Conservation (phyloP, 2,329 filamentous ascomycete genomes). For the Dothiorella sarmentorum region DNA sequence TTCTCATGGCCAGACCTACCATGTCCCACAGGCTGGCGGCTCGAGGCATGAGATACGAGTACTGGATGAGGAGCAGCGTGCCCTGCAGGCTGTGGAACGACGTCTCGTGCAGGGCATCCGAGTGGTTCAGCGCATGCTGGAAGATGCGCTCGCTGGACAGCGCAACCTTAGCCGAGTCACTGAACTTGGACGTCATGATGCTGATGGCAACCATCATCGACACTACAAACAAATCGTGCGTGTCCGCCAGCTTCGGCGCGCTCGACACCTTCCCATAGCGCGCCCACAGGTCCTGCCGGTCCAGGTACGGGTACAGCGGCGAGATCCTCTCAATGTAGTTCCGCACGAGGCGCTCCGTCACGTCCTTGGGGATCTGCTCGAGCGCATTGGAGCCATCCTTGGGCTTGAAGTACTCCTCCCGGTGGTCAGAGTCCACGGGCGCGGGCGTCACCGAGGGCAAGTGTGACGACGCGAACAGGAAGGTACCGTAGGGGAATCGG, state of each 20-base stretch:
- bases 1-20: conserved; percentile 10
- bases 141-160: conserved; percentile 11
- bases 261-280: neutral
- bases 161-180: conserved; percentile 13
- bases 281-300: conserved; percentile 6
- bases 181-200: conserved; percentile 18
- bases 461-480: conserved; percentile 14
- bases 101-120: neutral
- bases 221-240: conserved; percentile 10
- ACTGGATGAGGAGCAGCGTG: conserved; percentile 7
- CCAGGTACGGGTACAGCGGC: conserved; percentile 10
- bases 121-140: conserved; percentile 10
- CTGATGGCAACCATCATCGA: conserved; percentile 17
- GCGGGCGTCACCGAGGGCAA: conserved; percentile 2
- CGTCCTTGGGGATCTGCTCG: conserved; percentile 10
- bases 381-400: neutral
- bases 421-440: neutral
- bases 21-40: conserved; percentile 14
- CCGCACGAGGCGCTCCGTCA: conserved; percentile 9
- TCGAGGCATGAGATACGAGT: conserved; percentile 15
- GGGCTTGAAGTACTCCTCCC: conserved; percentile 8
- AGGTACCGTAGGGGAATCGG: conserved; percentile 14
- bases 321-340: conserved; percentile 14
- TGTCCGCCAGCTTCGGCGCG: neutral
- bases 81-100: conserved; percentile 8